These are phyloP conservation scores for Dendrobium catenatum DNA, from an alignment of 106 monocot species.

Conservation along the genomic window DNA sequence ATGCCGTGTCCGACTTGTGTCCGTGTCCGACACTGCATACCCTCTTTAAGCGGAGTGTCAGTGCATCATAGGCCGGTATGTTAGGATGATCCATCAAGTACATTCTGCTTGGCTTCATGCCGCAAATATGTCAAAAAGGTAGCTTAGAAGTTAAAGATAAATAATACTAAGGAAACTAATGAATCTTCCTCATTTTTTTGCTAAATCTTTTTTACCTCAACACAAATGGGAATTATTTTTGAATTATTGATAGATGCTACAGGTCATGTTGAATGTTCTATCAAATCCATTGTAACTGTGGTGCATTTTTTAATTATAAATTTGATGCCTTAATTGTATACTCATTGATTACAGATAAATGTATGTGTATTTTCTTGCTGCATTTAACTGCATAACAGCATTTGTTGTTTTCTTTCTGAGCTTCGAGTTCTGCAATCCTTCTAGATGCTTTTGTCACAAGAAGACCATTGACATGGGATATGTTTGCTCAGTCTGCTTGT, in stretches of 20 bases:
- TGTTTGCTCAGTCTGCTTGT: slow-evolving; percentile 93
- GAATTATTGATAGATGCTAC: not conserved
- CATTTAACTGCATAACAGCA: not conserved
- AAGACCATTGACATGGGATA: slow-evolving; percentile 92
- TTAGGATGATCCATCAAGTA: not conserved
- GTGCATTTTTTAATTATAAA: not conserved
- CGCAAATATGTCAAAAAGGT: not conserved
- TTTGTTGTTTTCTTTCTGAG: not conserved
- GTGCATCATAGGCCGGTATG: not conserved
- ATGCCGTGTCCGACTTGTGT: no score
- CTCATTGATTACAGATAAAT: not conserved
- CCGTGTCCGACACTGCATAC: no score
- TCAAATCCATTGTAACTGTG: not conserved
- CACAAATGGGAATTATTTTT: not conserved
- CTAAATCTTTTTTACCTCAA: not conserved
- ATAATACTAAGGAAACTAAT: not conserved
- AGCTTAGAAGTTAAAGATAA: not conserved
- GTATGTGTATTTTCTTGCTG: not conserved
- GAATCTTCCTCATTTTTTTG: not conserved
- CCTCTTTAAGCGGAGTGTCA: no score
- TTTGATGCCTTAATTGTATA: slow-evolving; percentile 1
- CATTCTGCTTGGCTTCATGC: not conserved
- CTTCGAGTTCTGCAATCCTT: slow-evolving; percentile 7
- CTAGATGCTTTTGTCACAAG: slow-evolving; percentile 98
- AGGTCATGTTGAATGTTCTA: not conserved